Percentiles rank a stretch among this genome's conserved stretches.
Conservation (phyloP, 306 rosid species). For the Arachis hypogaea region DNA sequence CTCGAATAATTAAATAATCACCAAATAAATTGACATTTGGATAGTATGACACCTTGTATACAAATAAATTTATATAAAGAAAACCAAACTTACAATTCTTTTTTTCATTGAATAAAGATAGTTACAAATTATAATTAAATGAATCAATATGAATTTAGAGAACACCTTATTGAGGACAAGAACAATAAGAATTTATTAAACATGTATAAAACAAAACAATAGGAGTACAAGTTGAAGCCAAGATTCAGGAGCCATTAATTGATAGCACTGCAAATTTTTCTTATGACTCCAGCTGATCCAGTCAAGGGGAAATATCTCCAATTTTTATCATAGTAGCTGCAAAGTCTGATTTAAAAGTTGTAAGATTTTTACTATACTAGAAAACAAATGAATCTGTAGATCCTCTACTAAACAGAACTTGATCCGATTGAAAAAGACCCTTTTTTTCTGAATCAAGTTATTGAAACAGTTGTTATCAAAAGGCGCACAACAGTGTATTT, state of each 20-base stretch:
- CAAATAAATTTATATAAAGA: neutral
- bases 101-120: neutral
- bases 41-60: neutral
- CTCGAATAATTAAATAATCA: no score
- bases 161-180: neutral
- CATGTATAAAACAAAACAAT: no score
- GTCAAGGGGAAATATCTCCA: constrained; percentile 40
- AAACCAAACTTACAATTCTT: neutral
- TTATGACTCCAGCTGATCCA: constrained; percentile 32
- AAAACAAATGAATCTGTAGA: constrained; percentile 36
- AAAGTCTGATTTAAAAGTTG: constrained; percentile 42
- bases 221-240: neutral
- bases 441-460: no score
- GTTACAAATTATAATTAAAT: neutral
- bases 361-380: constrained; percentile 41
- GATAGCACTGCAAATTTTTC: constrained; percentile 36
- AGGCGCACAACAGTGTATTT: no score
- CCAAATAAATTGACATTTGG: no score
- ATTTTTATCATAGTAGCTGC: constrained; percentile 51
- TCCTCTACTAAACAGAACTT: constrained; percentile 45
- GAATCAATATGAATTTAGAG: constrained; percentile 1
- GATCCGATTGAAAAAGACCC: constrained; percentile 5
- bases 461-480: no score
- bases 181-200: neutral
- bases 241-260: constrained; percentile 18